Conservation (phyloP, 768 basidiomycete species). For the Termitomyces sp. region DNA sequence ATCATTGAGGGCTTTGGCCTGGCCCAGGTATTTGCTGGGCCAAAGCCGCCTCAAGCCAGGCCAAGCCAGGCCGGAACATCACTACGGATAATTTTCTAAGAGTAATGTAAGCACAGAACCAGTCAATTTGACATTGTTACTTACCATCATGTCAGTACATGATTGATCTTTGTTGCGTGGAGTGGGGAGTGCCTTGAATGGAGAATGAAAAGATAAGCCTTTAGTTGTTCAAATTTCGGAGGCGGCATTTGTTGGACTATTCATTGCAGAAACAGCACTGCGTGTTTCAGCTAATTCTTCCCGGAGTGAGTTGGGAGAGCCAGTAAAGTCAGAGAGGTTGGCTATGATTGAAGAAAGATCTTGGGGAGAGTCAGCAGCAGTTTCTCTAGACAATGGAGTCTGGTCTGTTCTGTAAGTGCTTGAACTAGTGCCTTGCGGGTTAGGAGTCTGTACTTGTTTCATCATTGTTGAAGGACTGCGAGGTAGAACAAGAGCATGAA, state of each 20-base stretch:
- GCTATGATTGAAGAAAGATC: neutral
- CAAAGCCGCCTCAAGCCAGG: too few relatives aligned
- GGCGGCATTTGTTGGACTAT: neutral
- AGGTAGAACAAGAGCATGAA: too few relatives aligned
- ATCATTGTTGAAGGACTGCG: neutral
- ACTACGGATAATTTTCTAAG: neutral
- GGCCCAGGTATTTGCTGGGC: too few relatives aligned
- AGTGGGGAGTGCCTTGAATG: neutral
- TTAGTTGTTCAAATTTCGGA: neutral
- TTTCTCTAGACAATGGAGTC: neutral
- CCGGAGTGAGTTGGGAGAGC: neutral
- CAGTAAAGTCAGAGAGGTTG: neutral
- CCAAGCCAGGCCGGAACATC: too few relatives aligned
- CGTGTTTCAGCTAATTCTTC: neutral
- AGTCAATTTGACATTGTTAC: neutral
- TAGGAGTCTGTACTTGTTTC: neutral
- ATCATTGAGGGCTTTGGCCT: too few relatives aligned
- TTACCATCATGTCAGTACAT: neutral
- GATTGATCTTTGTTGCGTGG: neutral
- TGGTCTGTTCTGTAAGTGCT: neutral
- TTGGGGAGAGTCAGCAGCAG: neutral
- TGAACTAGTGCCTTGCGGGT: neutral
- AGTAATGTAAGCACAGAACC: neutral
- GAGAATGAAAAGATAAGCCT: neutral
- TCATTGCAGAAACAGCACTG: neutral